These are phyloP conservation scores for Lepidopterella palustris DNA, from an alignment of 495 filamentous ascomycete species.

Conservation along the genomic window DNA sequence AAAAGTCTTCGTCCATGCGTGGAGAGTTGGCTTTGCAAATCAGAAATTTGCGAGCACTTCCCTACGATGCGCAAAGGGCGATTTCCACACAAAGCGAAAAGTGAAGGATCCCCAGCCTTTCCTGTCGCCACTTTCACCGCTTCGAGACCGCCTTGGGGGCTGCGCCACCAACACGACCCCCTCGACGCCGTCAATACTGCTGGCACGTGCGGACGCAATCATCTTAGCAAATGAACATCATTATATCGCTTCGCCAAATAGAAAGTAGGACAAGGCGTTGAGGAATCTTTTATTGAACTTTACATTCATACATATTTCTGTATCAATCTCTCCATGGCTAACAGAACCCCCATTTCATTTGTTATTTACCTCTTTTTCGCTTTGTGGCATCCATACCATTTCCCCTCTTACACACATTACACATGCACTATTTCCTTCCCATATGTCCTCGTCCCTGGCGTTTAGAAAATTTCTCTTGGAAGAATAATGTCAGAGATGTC, in stretches of 20 bases:
- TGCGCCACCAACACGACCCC: slow-evolving; percentile 6
- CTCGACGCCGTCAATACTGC: too few species aligned
- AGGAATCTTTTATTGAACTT: neutral
- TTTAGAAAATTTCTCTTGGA: too few species aligned
- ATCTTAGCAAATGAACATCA: neutral
- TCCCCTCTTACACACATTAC: neutral
- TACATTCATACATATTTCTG: slow-evolving; percentile 1
- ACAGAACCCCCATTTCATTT: neutral
- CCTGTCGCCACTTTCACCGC: neutral
- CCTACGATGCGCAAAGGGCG: neutral
- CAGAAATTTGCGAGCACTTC: neutral
- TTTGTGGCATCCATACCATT: neutral
- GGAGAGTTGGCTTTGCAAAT: too few species aligned
- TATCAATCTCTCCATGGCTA: too few species aligned
- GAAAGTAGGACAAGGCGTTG: too few species aligned
- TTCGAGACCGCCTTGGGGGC: neutral
- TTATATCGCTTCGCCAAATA: neutral
- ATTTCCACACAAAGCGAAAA: slow-evolving; percentile 6
- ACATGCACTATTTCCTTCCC: neutral
- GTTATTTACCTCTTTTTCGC: slow-evolving; percentile 1
- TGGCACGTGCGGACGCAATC: neutral
- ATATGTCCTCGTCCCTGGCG: neutral
- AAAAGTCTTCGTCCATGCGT: too few species aligned
- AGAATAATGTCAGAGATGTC: neutral
- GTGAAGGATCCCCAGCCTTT: slow-evolving; percentile 7